Evolutionary conservation across 1,284 basidiomycete species (phyloP).

Genomic region (Papiliotrema laurentii): DNA sequence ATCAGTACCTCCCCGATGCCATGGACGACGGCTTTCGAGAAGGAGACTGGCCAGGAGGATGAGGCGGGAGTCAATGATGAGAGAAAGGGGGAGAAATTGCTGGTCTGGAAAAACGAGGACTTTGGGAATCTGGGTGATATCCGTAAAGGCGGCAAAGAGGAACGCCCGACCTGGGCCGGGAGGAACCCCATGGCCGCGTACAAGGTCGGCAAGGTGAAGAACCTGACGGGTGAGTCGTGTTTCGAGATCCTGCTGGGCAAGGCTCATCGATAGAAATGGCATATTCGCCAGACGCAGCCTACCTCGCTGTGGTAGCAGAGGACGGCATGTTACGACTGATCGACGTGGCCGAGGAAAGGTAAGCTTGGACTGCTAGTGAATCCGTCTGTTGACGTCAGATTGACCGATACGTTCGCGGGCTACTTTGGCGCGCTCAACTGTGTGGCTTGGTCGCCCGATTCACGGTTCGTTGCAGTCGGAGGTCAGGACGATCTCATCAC

Average conservation of each 20-base stretch:
- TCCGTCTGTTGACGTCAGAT: slow-evolving; percentile 49
- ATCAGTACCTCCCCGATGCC: slow-evolving; percentile 22
- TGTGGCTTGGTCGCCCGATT: slow-evolving; percentile 90
- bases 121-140: slow-evolving; percentile 23
- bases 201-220: slow-evolving; percentile 50
- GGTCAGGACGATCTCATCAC: slow-evolving; percentile 92
- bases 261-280: slow-evolving; percentile 62
- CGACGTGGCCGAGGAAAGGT: slow-evolving; percentile 79
- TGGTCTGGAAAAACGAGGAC: slow-evolving; percentile 48
- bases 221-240: slow-evolving; percentile 63
- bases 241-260: slow-evolving; percentile 1
- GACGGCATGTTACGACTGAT: slow-evolving; percentile 84
- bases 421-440: slow-evolving; percentile 88
- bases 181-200: slow-evolving; percentile 46
- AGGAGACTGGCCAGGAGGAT: neutral
- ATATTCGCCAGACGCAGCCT: slow-evolving; percentile 83
- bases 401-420: slow-evolving; percentile 82
- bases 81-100: slow-evolving; percentile 20
- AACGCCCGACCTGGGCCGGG: slow-evolving; percentile 39
- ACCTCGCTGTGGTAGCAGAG: slow-evolving; percentile 78
- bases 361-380: slow-evolving; percentile 27
- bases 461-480: slow-evolving; percentile 84
- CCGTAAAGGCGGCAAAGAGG: slow-evolving; percentile 26
- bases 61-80: slow-evolving; percentile 4
- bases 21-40: slow-evolving; percentile 34